These are phyloP conservation scores for Haplographium delicatum DNA, from an alignment of 495 filamentous ascomycete species.

Conservation along the genomic window DNA sequence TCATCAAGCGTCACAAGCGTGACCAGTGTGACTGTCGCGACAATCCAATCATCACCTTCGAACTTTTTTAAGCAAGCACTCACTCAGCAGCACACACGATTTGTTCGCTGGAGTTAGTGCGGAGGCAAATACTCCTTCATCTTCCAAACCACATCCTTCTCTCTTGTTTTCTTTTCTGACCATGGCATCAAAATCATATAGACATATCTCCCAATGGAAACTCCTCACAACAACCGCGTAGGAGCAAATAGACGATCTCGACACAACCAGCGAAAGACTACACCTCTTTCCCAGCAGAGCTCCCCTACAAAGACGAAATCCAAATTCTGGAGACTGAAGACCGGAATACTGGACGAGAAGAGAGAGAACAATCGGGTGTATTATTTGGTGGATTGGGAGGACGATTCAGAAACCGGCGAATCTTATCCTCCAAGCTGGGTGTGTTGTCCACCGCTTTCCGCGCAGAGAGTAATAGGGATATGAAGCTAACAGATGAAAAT, in stretches of 20 bases:
- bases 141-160: no score
- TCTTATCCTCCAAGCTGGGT: conserved; percentile 20
- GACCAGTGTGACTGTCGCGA: no score
- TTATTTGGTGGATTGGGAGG: conserved; percentile 23
- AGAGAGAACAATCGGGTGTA: neutral
- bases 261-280: neutral
- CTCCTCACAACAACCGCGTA: neutral
- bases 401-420: conserved; percentile 17
- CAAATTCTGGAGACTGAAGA: neutral
- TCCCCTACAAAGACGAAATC: conserved; percentile 4
- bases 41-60: no score
- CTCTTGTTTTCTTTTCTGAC: conserved; percentile 1
- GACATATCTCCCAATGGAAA: conserved; percentile 13
- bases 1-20: no score
- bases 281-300: neutral
- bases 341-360: conserved; percentile 15
- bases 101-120: no score
- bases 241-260: conserved; percentile 3
- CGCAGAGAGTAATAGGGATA: no score
- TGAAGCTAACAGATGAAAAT: neutral
- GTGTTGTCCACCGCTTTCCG: no score
- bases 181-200: conserved; percentile 10
- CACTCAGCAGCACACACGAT: no score
- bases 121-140: no score
- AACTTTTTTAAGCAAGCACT: no score